Conservation (phyloP, 805 yeast species). For the Candida qinlingensis region DNA sequence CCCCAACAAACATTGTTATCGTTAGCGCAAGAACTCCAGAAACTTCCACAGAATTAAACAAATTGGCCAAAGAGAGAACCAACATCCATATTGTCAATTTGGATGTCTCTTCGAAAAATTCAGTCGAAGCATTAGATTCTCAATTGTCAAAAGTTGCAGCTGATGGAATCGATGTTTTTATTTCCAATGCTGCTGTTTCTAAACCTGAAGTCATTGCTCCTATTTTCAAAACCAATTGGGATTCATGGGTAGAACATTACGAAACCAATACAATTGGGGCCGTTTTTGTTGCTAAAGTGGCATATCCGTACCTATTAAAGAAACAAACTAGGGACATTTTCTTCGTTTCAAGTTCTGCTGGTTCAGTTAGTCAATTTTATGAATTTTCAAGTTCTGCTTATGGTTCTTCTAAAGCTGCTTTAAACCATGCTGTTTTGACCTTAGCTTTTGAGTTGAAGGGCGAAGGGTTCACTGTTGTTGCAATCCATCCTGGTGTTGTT, state of each 20-base stretch:
- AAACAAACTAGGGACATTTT: conserved; percentile 16
- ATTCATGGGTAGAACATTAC: neutral
- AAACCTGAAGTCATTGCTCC: neutral
- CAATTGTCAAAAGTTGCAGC: conserved; percentile 5
- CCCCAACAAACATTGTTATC: neutral
- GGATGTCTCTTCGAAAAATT: conserved; percentile 10
- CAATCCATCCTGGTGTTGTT: conserved; percentile 37
- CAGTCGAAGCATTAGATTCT: conserved; percentile 6
- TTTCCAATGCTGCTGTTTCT: conserved; percentile 15
- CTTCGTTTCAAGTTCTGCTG: conserved; percentile 23
- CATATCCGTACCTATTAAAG: conserved; percentile 16
- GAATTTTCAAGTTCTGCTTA: conserved; percentile 16
- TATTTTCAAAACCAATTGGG: neutral
- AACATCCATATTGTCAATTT: conserved; percentile 9
- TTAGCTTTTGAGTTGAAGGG: conserved; percentile 24
- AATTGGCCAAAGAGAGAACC: conserved; percentile 1
- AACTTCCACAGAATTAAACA: neutral
- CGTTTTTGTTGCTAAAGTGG: conserved; percentile 1
- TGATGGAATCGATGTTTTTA: conserved; percentile 13
- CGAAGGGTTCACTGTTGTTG: conserved; percentile 27
- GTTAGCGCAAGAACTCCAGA: neutral
- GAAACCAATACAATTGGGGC: conserved; percentile 11
- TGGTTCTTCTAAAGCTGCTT: conserved; percentile 31
- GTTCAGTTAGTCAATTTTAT: conserved; percentile 14
- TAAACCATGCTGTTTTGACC: conserved; percentile 27